Base-by-base conservation (phyloP, 2,329 filamentous ascomycete genomes). In the Fusarium vanettenii region DNA sequence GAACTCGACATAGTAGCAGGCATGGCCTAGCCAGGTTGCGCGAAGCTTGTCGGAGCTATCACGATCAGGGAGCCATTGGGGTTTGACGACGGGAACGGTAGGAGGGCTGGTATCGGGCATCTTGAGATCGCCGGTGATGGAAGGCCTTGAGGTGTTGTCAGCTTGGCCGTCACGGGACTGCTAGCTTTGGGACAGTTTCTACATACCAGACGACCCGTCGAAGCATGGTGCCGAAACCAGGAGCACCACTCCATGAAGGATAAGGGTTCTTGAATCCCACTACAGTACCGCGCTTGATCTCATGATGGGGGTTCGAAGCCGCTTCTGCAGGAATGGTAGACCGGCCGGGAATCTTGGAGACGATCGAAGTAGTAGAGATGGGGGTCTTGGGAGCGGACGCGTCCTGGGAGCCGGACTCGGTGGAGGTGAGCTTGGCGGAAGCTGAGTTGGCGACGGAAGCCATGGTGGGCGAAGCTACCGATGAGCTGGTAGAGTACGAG, bases 11-110 rank as follows among this genome's bases (percentile, higher is more conserved):
- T 94, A 95, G 85, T 95, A 98, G 85, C 95, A 98, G 5, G 96
- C 95, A 82, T 98, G 96, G 39, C 96, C 96, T 3, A 98, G 91
- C 96, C 96, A 98, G 45, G 96, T 98, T 37, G 95, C 94, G 64
- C 95, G 91, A 27, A 98, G 88, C 45, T 89, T 87, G 20, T 83
- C 78, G 14, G 84, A 84, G 14, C 88, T 89, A 6, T 87, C 83
- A 64, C 94, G 90, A 16, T 85, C 85, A 1, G 90, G 83, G 11
- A 94, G 87, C 82, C 96, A 96, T 6, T 86, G 79, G 0, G 95
- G 94, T 71, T 88, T 89, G 66, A 87, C 88, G 20, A 96, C 90
- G 4, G 89, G 85, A 13, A 97, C 90, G 0, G 91, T 91, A 11
- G 92, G 90, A 27, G 89, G 88, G 11, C 88, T 88, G 9, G 91